phyloP scores from a whole-genome alignment of 768 basidiomycete species.

The Boletus pseudopeckii region DNA sequence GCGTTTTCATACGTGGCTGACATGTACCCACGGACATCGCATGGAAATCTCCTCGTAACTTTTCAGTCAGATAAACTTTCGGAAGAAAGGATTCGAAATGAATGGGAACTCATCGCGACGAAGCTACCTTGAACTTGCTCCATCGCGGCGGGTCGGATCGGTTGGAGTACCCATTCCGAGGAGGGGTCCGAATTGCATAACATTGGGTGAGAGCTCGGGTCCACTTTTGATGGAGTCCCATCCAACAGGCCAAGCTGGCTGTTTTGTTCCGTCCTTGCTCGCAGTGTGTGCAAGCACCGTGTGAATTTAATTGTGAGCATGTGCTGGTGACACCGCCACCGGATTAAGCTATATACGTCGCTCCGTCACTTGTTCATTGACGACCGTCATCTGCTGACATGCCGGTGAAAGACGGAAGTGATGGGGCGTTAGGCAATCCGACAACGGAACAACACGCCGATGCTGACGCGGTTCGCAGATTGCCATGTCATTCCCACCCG shows the following conservation, averaged over 20 bases:
- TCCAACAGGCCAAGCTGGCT: not conserved
- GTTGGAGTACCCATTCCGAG: not conserved
- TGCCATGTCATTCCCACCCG: too few relatives aligned
- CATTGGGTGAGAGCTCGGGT: not conserved
- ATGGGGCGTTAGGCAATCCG: too few relatives aligned
- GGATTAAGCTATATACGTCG: not conserved
- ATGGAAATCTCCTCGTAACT: not conserved
- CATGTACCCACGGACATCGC: not conserved
- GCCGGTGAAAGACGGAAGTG: too few relatives aligned
- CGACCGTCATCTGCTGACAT: not conserved
- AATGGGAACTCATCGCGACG: not conserved
- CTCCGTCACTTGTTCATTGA: not conserved
- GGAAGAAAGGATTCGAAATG: not conserved
- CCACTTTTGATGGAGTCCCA: not conserved
- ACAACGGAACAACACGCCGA: too few relatives aligned
- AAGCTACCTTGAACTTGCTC: not conserved
- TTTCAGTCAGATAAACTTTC: not conserved
- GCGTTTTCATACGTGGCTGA: constrained; percentile 7
- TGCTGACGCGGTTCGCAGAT: too few relatives aligned
- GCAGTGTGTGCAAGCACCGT: not conserved
- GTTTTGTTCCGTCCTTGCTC: too few relatives aligned
- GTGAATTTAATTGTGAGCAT: constrained; percentile 3
- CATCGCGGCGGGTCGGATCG: not conserved
- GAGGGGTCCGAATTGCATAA: not conserved
- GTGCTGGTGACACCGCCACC: not conserved